Percentiles rank a stretch among this genome's conserved stretches.
phyloP scores from a whole-genome alignment of 306 rosid genomes.

The Alnus rubra region DNA sequence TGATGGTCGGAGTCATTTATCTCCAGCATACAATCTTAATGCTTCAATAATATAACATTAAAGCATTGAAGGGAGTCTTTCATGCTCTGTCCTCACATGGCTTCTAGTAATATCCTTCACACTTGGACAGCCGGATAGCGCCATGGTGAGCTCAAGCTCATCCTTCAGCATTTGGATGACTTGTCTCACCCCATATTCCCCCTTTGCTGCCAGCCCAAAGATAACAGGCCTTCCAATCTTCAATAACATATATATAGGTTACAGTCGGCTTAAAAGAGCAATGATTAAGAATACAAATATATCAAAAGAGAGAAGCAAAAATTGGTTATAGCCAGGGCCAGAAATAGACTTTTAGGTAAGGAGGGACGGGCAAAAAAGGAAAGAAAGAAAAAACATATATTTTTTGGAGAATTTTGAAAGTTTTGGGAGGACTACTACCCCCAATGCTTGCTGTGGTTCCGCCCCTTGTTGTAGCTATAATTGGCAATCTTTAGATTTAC shows the following conservation, averaged over 20 bases:
- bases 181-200: conserved; percentile 53
- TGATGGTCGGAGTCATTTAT: not conserved
- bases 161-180: conserved; percentile 57
- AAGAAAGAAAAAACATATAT: too few species aligned
- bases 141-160: conserved; percentile 57
- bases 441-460: too few species aligned
- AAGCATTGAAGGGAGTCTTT: conserved; percentile 46
- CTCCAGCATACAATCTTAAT: not conserved
- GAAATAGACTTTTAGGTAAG: too few species aligned
- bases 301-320: not conserved
- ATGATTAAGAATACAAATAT: not conserved
- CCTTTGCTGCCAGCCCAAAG: conserved; percentile 54
- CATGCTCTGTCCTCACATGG: conserved; percentile 46
- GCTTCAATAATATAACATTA: conserved; percentile 14
- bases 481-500: not conserved
- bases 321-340: not conserved
- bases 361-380: too few species aligned
- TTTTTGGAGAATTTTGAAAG: too few species aligned
- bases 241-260: not conserved
- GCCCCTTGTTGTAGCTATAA: not conserved
- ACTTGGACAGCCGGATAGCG: conserved; percentile 52
- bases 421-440: too few species aligned
- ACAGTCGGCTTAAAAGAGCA: not conserved
- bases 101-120: conserved; percentile 47
- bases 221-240: conserved; percentile 14